Evolutionary conservation across 139 green algal species (phyloP).

Genomic region (Coccomyxa sp.): DNA sequence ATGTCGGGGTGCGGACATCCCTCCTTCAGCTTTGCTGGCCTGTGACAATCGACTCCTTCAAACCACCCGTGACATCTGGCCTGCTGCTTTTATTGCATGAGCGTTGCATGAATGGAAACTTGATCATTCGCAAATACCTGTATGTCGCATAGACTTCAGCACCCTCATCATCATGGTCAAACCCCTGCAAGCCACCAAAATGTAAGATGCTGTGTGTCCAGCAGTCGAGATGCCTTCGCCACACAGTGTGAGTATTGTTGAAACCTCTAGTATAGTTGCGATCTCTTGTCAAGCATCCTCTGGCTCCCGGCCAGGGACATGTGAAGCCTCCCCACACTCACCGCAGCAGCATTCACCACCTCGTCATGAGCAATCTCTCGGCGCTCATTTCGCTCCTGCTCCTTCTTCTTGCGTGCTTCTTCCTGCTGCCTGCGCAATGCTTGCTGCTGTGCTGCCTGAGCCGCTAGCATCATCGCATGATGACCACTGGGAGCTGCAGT

Average conservation of each 20-base stretch:
- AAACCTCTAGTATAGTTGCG: not conserved
- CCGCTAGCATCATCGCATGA: not conserved
- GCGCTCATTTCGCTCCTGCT: not conserved
- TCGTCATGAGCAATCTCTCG: not conserved
- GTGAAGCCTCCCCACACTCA: not conserved
- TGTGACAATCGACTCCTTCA: slow-evolving; percentile 1
- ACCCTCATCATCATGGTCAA: not conserved
- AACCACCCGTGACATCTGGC: not conserved
- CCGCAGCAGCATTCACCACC: not conserved
- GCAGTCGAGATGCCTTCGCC: too few species aligned
- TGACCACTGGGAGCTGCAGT: too few species aligned
- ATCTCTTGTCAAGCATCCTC: not conserved
- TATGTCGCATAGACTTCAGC: not conserved
- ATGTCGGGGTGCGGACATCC: slow-evolving; percentile 53
- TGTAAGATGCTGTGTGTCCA: not conserved
- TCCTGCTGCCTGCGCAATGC: not conserved
- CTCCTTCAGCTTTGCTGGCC: slow-evolving; percentile 38
- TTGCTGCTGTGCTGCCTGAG: not conserved
- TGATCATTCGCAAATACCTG: not conserved
- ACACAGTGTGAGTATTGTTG: not conserved
- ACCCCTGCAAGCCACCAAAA: not conserved
- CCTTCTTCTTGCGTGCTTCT: not conserved
- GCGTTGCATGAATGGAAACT: not conserved
- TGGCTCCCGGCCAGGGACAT: not conserved
- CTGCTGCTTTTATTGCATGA: not conserved